Evolutionary conservation across 2,329 filamentous ascomycete species (phyloP).

Genomic region (Fusarium dimerum): DNA sequence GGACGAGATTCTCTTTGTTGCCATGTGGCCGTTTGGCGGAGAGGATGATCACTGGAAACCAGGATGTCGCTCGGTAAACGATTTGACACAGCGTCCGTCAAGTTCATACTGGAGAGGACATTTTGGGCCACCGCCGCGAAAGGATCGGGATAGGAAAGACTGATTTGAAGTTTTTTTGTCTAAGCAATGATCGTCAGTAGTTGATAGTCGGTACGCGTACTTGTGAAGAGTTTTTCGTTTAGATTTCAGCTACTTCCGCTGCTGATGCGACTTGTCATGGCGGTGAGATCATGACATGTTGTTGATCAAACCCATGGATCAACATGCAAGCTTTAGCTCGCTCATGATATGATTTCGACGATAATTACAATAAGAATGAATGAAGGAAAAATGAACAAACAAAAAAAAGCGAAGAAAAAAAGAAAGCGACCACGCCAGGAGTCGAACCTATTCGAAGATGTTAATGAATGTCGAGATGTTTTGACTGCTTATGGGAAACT

Average conservation of each 20-base stretch:
- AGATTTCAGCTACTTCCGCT: too few species aligned
- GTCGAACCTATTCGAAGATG: constrained; percentile 18
- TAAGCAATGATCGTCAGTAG: too few species aligned
- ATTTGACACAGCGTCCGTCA: constrained; percentile 21
- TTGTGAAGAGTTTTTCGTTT: too few species aligned
- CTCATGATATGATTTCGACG: too few species aligned
- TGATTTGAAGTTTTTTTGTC: too few species aligned
- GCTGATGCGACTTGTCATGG: too few species aligned
- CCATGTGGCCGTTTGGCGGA: constrained; percentile 63
- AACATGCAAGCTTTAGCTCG: too few species aligned
- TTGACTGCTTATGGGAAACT: background rate
- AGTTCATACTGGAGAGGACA: constrained; percentile 26
- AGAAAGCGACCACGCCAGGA: constrained; percentile 26
- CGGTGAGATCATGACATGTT: too few species aligned
- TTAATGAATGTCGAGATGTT: background rate
- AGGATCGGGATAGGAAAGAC: background rate
- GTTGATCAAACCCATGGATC: too few species aligned
- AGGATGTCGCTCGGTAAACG: constrained; percentile 31
- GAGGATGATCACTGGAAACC: constrained; percentile 51
- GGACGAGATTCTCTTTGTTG: constrained; percentile 60
- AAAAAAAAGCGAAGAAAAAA: constrained; percentile 7
- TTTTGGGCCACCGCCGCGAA: background rate
- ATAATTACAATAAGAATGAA: too few species aligned
- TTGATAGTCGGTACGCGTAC: too few species aligned
- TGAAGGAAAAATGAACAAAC: constrained; percentile 1